Evolutionary conservation across 805 yeast species (phyloP).

Genomic region (Candida jianshihensis): DNA sequence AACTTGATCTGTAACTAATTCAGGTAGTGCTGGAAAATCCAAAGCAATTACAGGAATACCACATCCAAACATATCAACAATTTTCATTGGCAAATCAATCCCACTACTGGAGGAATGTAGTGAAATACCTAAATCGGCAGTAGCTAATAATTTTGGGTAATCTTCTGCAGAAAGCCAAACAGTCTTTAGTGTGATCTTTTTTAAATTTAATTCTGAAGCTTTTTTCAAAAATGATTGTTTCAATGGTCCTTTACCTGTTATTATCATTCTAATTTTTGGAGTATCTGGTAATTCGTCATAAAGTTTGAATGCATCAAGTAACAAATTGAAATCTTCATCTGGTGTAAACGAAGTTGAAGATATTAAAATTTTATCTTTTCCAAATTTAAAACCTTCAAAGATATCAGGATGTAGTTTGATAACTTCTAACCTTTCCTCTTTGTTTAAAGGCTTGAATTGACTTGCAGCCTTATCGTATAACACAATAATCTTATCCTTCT

Average conservation of each 20-base stretch:
- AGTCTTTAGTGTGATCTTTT: constrained; percentile 48
- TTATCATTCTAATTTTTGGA: constrained; percentile 56
- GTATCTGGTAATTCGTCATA: constrained; percentile 31
- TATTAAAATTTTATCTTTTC: constrained; percentile 56
- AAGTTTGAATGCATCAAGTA: constrained; percentile 58
- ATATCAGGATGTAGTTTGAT: constrained; percentile 29
- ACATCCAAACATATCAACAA: constrained; percentile 92
- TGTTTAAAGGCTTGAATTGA: constrained; percentile 49
- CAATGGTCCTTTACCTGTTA: constrained; percentile 97
- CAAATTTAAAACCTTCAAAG: constrained; percentile 28
- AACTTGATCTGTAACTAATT: constrained; percentile 58
- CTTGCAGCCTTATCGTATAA: constrained; percentile 82
- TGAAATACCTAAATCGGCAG: constrained; percentile 85
- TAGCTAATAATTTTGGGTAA: constrained; percentile 67
- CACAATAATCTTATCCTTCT: constrained; percentile 43
- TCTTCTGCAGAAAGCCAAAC: constrained; percentile 76
- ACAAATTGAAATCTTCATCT: constrained; percentile 77
- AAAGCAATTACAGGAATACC: constrained; percentile 88
- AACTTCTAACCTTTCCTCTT: constrained; percentile 23
- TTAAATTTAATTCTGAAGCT: constrained; percentile 39
- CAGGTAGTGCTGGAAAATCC: constrained; percentile 68
- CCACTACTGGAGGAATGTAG: constrained; percentile 91
- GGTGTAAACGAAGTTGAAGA: constrained; percentile 94
- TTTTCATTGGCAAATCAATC: constrained; percentile 93
- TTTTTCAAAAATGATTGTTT: constrained; percentile 41